Evolutionary conservation across 257 asterid species (phyloP).

Genomic region (Jaltomata sinuosa): DNA sequence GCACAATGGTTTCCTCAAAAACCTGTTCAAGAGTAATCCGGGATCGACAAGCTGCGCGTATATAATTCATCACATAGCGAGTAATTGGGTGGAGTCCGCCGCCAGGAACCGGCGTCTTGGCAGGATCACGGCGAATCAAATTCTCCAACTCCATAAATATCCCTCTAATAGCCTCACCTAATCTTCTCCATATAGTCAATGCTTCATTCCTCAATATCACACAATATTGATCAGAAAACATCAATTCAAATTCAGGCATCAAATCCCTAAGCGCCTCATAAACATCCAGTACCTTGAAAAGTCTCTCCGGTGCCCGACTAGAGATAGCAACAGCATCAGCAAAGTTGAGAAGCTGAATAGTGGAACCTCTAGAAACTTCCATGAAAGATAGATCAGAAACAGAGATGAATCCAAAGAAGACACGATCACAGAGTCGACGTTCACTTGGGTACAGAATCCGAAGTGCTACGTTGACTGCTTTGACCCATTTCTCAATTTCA

Average conservation of each 20-base stretch:
- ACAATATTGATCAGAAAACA: conserved; percentile 84
- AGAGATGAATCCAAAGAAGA: conserved; percentile 53
- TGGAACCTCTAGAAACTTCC: conserved; percentile 90
- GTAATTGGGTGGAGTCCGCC: conserved; percentile 95
- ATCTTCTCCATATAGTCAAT: conserved; percentile 69
- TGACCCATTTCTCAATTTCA: conserved; percentile 90
- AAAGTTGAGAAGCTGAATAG: conserved; percentile 75
- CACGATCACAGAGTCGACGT: conserved; percentile 80
- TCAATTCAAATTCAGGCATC: conserved; percentile 75
- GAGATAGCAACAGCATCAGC: conserved; percentile 90
- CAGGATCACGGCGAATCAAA: conserved; percentile 86
- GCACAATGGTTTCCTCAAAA: conserved; percentile 45
- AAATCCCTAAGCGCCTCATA: conserved; percentile 80
- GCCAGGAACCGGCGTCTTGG: conserved; percentile 73
- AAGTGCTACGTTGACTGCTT: conserved; percentile 62
- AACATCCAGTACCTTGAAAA: conserved; percentile 84
- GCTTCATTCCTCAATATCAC: conserved; percentile 60
- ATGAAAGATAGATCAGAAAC: conserved; percentile 81
- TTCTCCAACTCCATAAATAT: conserved; percentile 94
- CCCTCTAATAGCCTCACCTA: conserved; percentile 69
- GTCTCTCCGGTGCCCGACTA: conserved; percentile 90
- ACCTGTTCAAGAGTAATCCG: conserved; percentile 70
- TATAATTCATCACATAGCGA: conserved; percentile 90
- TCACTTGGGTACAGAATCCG: conserved; percentile 87
- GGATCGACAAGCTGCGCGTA: conserved; percentile 93